Evolutionary conservation across 768 basidiomycete species (phyloP), one percentile per base, ranked within the genome.

Genomic region (Floccularia luteovirens): DNA sequence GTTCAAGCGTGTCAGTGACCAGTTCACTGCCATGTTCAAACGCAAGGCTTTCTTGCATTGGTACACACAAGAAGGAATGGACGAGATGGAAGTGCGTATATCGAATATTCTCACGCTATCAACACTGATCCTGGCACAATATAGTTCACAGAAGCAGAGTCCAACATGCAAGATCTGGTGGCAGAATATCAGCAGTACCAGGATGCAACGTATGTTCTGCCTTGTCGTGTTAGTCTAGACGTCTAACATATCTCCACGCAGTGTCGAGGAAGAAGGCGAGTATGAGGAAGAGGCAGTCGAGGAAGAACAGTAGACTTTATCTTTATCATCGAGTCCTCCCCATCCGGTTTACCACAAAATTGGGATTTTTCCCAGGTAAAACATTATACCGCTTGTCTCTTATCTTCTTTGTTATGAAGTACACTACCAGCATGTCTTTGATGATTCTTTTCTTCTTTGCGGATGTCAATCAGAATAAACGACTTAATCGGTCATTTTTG

Each of bases 41-140:
- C 76, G 94, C 60, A 97, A 97, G 72, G 93, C 93, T 19, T 92
- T 92, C 79, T 76, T 91, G 81, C 88, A 94, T 63, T 94, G 93
- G 93, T 97, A 97, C 66, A 98, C 93, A 24, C 90, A 94, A 62
- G 96, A 98, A 72, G 96, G 96, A 61, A 98, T 99, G 94, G 94
- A 92, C 59, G 90, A 91, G 75, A 90, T 91, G 89, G 89, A 92
- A 73, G 75, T 75, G 38, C 32, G 70, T 58, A 16, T 27, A 31
- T 14, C 24, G 3, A 14, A 21, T 16, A 20, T 24, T 23, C 1
- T 6, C 14, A 4, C 14, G 24, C 3, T 24, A 24, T n/a, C n/a
- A n/a, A n/a, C n/a, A n/a, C n/a, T n/a, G n/a, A n/a, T n/a, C n/a
- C n/a, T n/a, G n/a, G n/a, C n/a, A n/a, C 44, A 36, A 46, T 49